Base-by-base conservation (phyloP, 768 basidiomycete species). In the Lactarius sanguifluus region DNA sequence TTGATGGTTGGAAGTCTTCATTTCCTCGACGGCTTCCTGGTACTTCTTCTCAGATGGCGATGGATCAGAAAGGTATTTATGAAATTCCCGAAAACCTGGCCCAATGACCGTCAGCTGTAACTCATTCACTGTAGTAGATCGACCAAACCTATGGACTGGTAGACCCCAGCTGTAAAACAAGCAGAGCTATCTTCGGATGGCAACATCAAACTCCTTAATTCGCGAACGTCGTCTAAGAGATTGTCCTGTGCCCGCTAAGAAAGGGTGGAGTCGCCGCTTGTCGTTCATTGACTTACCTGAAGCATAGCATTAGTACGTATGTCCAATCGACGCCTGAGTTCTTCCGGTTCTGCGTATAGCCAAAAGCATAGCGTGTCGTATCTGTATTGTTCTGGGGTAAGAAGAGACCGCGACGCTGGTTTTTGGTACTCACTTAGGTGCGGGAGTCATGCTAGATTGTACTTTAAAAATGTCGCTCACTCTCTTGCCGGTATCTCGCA, bases 71-170 rank as follows among this genome's bases (percentile, higher is more conserved):
- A 94, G 78, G 76, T 90, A 88, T 28, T 80, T 73, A 68, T 86
- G 80, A 72, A 99, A 98, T 77, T 98, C 96, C 75, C 89, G 94
- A 79, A 92, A 98, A 6, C 97, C 96, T 98, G 71, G 45, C 20
- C 28, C 62, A 69, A 34, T 52, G 13, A 58, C 5, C 8, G 16
- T 52, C 5, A 45, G 34, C 25, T 34, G 15, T 16, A 43, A 64
- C 12, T 55, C 50, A 7, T 38, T 20, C 43, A 16, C 18, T 12
- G 10, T 25, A 59, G 20, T 23, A 16, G 25, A 59, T 71, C 47
- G 45, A 20, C 43, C 76, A 52, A 72, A 91, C 96, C 96, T 66
- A 99, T 99, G 0, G 93, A 86, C 75, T 99, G 97, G 76, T 91
- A 98, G 64, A 98, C 91, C 1, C 97, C 96, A 12, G 88, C 76